Evolutionary conservation across 306 rosid genomes (phyloP).

Genomic region (Rosa chinensis): DNA sequence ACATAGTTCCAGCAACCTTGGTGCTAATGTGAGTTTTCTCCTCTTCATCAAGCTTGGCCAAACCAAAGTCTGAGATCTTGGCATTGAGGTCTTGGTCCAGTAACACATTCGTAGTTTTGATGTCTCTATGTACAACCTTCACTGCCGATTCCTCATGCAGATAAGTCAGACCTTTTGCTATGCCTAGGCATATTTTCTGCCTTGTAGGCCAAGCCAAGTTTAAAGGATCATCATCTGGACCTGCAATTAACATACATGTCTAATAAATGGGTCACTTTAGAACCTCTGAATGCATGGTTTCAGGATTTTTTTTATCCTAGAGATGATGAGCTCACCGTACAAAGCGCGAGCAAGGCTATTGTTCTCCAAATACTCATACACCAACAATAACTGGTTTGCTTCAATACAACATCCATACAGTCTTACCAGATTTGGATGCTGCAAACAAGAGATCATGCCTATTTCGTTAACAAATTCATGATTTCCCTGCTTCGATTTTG

Average conservation of each 20-base stretch:
- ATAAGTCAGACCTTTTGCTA: conserved; percentile 57
- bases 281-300: background rate
- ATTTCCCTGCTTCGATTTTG: conserved; percentile 57
- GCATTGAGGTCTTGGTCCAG: conserved; percentile 52
- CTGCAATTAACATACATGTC: background rate
- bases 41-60: conserved; percentile 62
- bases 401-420: conserved; percentile 61
- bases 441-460: conserved; percentile 58
- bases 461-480: conserved; percentile 64
- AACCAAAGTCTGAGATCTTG: conserved; percentile 66
- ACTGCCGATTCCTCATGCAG: conserved; percentile 55
- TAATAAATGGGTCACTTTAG: no score
- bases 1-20: conserved; percentile 57
- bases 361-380: conserved; percentile 63
- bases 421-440: conserved; percentile 64
- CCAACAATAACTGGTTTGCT: conserved; percentile 50
- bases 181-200: conserved; percentile 55
- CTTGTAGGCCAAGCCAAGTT: conserved; percentile 58
- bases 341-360: conserved; percentile 51
- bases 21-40: conserved; percentile 55
- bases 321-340: conserved; percentile 43
- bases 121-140: conserved; percentile 65
- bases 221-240: conserved; percentile 15
- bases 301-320: no score
- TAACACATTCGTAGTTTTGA: conserved; percentile 55